phyloP scores from a whole-genome alignment of 2,329 filamentous ascomycete genomes.

The Hymenoscyphus albidus region DNA sequence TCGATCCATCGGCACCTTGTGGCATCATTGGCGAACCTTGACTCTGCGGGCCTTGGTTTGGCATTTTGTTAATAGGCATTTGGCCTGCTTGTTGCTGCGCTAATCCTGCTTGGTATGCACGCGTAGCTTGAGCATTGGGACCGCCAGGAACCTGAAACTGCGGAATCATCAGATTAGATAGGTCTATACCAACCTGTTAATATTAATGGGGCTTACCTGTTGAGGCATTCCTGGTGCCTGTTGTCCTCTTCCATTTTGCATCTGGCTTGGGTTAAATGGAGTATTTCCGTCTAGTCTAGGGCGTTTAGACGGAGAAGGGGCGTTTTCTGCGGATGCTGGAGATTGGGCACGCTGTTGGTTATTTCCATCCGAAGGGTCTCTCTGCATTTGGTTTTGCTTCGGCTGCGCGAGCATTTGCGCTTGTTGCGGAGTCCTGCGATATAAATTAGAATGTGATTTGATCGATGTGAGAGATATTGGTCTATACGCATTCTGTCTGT shows the following conservation, averaged over 20 bases:
- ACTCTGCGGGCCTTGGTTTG: slow-evolving; percentile 68
- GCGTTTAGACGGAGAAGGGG: slow-evolving; percentile 87
- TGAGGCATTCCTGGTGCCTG: slow-evolving; percentile 62
- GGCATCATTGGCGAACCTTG: slow-evolving; percentile 80
- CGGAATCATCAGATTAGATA: slow-evolving; percentile 66
- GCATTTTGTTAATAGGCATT: slow-evolving; percentile 74
- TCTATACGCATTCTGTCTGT: slow-evolving; percentile 68
- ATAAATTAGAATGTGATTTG: slow-evolving; percentile 7
- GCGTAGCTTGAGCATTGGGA: slow-evolving; percentile 46
- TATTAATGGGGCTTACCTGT: slow-evolving; percentile 52
- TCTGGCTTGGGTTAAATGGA: slow-evolving; percentile 65
- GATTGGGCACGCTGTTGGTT: slow-evolving; percentile 72
- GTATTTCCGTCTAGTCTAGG: slow-evolving; percentile 69
- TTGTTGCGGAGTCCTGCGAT: slow-evolving; percentile 47
- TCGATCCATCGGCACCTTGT: slow-evolving; percentile 62
- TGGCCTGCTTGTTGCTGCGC: slow-evolving; percentile 68
- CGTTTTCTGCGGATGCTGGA: slow-evolving; percentile 78
- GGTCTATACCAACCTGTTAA: slow-evolving; percentile 66
- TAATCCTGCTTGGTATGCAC: slow-evolving; percentile 81
- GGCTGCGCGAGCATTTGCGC: slow-evolving; percentile 65
- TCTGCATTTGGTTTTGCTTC: slow-evolving; percentile 78
- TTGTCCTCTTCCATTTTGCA: slow-evolving; percentile 68
- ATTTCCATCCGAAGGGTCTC: slow-evolving; percentile 81
- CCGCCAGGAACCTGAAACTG: slow-evolving; percentile 64
- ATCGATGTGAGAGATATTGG: background rate